Conservation (phyloP, 2,329 filamentous ascomycete genomes). For the Hypoxylon sp. region DNA sequence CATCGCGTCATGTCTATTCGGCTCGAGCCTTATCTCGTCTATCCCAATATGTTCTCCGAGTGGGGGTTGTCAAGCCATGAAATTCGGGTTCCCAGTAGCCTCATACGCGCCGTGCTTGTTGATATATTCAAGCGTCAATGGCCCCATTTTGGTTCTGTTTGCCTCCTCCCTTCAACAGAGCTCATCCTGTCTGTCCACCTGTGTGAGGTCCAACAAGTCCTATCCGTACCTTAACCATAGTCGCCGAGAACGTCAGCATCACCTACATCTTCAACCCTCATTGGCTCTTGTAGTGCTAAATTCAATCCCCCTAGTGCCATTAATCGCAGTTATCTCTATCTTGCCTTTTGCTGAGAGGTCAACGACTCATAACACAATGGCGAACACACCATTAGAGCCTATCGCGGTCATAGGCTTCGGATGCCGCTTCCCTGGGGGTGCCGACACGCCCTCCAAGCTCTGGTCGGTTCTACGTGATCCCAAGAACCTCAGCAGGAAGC, state of each 20-base stretch:
- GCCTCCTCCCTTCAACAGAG: slow-evolving; percentile 4
- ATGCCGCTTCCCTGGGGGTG: slow-evolving; percentile 37
- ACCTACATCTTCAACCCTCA: slow-evolving; percentile 4
- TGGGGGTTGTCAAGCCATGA: not conserved
- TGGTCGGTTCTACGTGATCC: slow-evolving; percentile 37
- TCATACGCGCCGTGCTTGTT: not conserved
- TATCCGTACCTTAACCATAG: not conserved
- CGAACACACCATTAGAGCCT: slow-evolving; percentile 28
- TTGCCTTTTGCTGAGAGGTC: too few species aligned
- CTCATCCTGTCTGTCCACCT: slow-evolving; percentile 10
- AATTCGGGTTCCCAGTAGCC: not conserved
- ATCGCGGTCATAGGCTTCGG: slow-evolving; percentile 42
- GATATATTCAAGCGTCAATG: slow-evolving; percentile 4
- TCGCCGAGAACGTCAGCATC: not conserved
- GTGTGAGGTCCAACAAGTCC: not conserved
- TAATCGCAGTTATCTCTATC: not conserved
- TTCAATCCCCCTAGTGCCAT: not conserved
- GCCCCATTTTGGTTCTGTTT: not conserved
- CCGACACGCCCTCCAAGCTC: slow-evolving; percentile 32
- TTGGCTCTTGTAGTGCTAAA: not conserved
- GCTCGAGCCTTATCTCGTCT: not conserved
- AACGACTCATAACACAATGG: not conserved
- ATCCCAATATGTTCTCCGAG: slow-evolving; percentile 2
- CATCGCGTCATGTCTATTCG: slow-evolving; percentile 1
- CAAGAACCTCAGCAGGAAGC: slow-evolving; percentile 32